These are phyloP conservation scores for Naganishia friedmannii DNA, from an alignment of 768 basidiomycete genomes.

Conservation along the genomic window DNA sequence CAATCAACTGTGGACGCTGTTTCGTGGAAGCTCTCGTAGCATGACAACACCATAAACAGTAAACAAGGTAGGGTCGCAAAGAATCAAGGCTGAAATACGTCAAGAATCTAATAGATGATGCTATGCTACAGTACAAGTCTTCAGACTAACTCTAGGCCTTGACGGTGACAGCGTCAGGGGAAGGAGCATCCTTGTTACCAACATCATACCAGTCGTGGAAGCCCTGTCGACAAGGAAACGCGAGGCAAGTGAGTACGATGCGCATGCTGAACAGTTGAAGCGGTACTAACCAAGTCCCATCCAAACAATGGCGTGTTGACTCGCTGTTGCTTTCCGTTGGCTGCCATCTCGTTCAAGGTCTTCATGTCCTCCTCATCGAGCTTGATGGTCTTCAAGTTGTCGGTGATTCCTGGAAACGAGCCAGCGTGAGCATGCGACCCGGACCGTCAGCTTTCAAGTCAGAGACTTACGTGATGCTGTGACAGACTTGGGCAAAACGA, in stretches of 20 bases:
- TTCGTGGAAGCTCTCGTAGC: too few relatives aligned
- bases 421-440: slow-evolving; percentile 13
- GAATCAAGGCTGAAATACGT: too few relatives aligned
- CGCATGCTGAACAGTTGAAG: not conserved
- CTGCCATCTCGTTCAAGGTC: slow-evolving; percentile 36
- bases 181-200: slow-evolving; percentile 36
- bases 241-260: not conserved
- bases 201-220: slow-evolving; percentile 45
- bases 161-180: slow-evolving; percentile 5
- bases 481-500: slow-evolving; percentile 76
- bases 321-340: slow-evolving; percentile 39
- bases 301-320: slow-evolving; percentile 39
- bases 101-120: not conserved
- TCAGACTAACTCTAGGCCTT: not conserved
- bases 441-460: not conserved
- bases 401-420: slow-evolving; percentile 46
- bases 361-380: slow-evolving; percentile 38
- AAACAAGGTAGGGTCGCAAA: too few relatives aligned
- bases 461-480: slow-evolving; percentile 59
- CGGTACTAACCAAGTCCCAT: slow-evolving; percentile 28
- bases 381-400: slow-evolving; percentile 38
- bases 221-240: slow-evolving; percentile 18
- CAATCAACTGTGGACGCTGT: too few relatives aligned
- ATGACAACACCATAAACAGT: too few relatives aligned
- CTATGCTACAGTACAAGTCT: not conserved